Evolutionary conservation across 208 protist species (phyloP).

Genomic region (Tetramitus jugosus): DNA sequence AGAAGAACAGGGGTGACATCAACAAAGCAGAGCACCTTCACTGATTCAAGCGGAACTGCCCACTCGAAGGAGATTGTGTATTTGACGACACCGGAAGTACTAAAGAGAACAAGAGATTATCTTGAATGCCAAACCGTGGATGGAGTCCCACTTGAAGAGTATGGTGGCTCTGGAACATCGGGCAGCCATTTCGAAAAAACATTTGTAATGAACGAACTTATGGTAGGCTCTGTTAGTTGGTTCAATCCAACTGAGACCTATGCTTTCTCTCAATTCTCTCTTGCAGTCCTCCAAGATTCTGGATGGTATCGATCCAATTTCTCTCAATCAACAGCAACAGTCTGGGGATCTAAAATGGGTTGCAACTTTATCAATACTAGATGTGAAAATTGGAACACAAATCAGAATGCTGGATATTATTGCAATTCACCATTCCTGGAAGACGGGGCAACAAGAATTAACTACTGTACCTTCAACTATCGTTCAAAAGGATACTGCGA

Average conservation of each 20-base stretch:
- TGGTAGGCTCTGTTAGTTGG: not conserved
- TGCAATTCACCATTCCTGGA: not conserved
- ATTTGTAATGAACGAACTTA: conserved; percentile 6
- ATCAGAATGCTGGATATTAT: not conserved
- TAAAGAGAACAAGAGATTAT: not conserved
- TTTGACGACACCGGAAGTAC: not conserved
- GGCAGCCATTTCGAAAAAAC: not conserved
- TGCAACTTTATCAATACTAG: not conserved
- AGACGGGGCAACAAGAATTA: not conserved
- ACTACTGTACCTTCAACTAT: not conserved
- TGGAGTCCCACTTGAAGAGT: conserved; percentile 2
- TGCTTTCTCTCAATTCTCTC: not conserved
- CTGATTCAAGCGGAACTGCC: not conserved
- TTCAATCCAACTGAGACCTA: not conserved
- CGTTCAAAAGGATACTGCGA: not conserved
- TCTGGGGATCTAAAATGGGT: not conserved
- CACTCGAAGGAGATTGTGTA: not conserved
- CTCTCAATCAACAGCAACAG: not conserved
- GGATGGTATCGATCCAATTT: conserved; percentile 1
- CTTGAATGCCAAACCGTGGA: not conserved
- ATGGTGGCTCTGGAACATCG: not conserved
- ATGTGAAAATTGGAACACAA: not conserved
- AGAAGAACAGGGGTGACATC: not conserved
- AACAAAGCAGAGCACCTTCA: not conserved
- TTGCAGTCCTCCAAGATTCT: not conserved